Percentiles rank a stretch among this genome's conserved stretches.
Evolutionary conservation across 78 protist genomes (phyloP).

Genomic region (Blattamonas nauphoetae): DNA sequence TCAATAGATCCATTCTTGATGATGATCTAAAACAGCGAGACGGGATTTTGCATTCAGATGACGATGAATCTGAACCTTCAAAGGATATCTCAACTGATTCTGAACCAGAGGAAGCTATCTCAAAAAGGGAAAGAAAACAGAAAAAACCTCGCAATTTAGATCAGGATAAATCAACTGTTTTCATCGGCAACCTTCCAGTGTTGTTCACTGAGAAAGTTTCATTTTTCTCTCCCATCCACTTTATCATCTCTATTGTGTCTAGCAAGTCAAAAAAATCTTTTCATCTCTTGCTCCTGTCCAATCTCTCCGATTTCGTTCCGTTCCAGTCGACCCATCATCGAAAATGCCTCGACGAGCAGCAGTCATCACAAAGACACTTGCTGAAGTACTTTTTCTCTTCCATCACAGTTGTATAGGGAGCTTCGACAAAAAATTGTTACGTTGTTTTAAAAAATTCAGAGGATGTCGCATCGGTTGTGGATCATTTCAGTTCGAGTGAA

Average conservation of each 20-base stretch:
- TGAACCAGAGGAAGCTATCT: not conserved
- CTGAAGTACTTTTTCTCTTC: not conserved
- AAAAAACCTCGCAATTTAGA: not conserved
- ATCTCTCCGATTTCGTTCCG: not conserved
- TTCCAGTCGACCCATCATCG: not conserved
- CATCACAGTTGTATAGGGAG: not conserved
- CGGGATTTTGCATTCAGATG: not conserved
- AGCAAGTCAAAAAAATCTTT: not conserved
- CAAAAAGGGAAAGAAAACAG: not conserved
- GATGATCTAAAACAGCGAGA: not conserved
- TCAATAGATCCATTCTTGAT: not conserved
- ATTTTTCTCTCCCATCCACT: not conserved
- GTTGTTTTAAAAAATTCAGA: not conserved
- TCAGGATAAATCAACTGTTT: not conserved
- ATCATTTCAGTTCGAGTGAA: not conserved
- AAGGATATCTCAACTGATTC: no score
- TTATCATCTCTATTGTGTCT: not conserved
- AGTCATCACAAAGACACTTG: not conserved
- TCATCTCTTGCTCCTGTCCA: not conserved
- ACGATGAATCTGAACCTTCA: not conserved
- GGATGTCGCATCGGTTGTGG: not conserved
- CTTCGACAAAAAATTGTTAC: not conserved
- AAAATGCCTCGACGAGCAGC: not conserved
- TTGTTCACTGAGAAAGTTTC: not conserved
- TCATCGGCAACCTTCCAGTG: not conserved